phyloP scores from a whole-genome alignment of 2,329 filamentous ascomycete genomes.

The Apiospora sp. region DNA sequence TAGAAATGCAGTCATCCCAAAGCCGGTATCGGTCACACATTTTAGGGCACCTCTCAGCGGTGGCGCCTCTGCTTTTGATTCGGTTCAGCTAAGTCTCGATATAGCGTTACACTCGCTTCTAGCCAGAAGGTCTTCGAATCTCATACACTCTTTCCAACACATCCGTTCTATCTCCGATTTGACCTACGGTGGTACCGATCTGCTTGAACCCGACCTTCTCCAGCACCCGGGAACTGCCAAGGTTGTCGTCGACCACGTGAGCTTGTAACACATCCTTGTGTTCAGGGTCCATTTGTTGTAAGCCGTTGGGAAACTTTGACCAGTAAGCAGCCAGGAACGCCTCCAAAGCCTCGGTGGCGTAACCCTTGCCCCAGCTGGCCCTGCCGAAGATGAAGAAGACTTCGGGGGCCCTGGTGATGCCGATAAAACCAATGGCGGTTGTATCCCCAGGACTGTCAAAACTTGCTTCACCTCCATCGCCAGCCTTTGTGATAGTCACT shows the following conservation, averaged over 20 bases:
- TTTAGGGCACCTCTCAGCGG: background rate
- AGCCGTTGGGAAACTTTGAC: background rate
- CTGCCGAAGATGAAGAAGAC: conserved; percentile 16
- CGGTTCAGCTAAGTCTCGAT: background rate
- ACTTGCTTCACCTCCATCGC: background rate
- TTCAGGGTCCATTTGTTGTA: background rate
- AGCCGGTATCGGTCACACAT: background rate
- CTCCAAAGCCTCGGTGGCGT: conserved; percentile 21
- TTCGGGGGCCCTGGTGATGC: background rate
- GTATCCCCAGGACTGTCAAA: background rate
- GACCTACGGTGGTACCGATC: background rate
- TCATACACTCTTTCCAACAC: background rate
- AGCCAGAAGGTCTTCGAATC: background rate
- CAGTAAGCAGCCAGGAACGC: conserved; percentile 19
- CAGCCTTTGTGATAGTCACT: background rate
- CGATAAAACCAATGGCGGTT: conserved; percentile 5
- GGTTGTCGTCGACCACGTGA: background rate
- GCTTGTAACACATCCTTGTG: background rate
- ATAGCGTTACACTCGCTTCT: background rate
- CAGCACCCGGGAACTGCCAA: background rate
- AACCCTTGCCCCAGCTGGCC: conserved; percentile 15
- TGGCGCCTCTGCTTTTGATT: background rate
- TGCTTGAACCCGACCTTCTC: conserved; percentile 8
- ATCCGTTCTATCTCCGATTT: background rate
- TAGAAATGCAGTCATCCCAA: background rate